phyloP scores from a whole-genome alignment of 2,329 filamentous ascomycete species.

The Neofusicoccum laricinum region DNA sequence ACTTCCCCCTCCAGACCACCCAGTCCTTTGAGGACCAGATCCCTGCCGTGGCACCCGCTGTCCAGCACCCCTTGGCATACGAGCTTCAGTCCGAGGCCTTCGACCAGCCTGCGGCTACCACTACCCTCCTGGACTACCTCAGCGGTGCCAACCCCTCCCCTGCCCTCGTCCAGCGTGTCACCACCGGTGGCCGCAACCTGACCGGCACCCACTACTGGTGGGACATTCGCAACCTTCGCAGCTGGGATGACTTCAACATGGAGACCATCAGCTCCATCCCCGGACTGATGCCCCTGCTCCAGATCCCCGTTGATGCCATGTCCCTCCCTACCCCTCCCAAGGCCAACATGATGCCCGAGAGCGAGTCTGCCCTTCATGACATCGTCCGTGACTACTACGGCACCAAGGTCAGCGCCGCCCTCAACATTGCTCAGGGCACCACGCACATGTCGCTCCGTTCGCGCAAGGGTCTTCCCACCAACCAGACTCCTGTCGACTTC shows the following conservation, averaged over 20 bases:
- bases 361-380: slow-evolving; percentile 70
- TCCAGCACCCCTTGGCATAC: slow-evolving; percentile 42
- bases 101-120: slow-evolving; percentile 45
- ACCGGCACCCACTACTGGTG: slow-evolving; percentile 85
- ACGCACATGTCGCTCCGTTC: slow-evolving; percentile 56
- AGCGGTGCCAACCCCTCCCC: slow-evolving; percentile 77
- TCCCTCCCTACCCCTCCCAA: slow-evolving; percentile 59
- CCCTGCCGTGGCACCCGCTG: slow-evolving; percentile 35
- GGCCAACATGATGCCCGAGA: slow-evolving; percentile 67
- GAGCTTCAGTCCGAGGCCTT: slow-evolving; percentile 40
- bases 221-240: slow-evolving; percentile 83
- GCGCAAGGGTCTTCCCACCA: slow-evolving; percentile 49
- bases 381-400: slow-evolving; percentile 78
- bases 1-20: slow-evolving; percentile 25
- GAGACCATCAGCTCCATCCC: slow-evolving; percentile 69
- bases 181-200: slow-evolving; percentile 65
- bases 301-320: slow-evolving; percentile 55
- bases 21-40: slow-evolving; percentile 22
- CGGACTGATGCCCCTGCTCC: slow-evolving; percentile 69
- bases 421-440: slow-evolving; percentile 69
- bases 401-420: slow-evolving; percentile 80
- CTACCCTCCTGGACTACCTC: slow-evolving; percentile 75
- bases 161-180: slow-evolving; percentile 75
- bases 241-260: slow-evolving; percentile 78
- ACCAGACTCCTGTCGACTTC: slow-evolving; percentile 51